phyloP scores from a whole-genome alignment of 2,329 filamentous ascomycete species.

The Talaromyces sp. region DNA sequence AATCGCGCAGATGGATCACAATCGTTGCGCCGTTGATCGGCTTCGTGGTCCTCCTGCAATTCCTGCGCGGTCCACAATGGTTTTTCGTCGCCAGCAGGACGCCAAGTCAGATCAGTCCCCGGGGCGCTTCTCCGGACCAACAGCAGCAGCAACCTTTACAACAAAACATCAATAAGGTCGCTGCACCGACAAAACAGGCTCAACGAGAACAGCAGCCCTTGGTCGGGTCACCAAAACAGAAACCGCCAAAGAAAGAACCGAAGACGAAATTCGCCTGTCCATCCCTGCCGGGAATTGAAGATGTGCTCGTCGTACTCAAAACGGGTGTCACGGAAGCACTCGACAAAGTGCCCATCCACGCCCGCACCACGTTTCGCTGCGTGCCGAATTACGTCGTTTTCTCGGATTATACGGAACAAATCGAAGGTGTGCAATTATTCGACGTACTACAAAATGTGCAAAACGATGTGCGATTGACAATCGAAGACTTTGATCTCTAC shows the following conservation, averaged over 20 bases:
- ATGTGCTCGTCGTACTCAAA: constrained; percentile 56
- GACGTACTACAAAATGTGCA: constrained; percentile 50
- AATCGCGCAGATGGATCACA: constrained; percentile 36
- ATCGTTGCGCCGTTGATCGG: constrained; percentile 56
- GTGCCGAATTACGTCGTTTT: constrained; percentile 56
- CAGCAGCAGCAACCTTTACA: constrained; percentile 32
- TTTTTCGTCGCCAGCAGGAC: constrained; percentile 3
- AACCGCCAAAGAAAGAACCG: not conserved
- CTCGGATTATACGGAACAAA: constrained; percentile 55
- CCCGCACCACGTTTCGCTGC: constrained; percentile 54
- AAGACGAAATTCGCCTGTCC: constrained; percentile 27
- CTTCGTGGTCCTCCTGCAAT: constrained; percentile 52
- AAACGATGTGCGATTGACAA: constrained; percentile 34
- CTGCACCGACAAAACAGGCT: not conserved
- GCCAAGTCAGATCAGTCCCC: constrained; percentile 2
- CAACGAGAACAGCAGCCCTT: constrained; percentile 11
- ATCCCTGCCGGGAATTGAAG: constrained; percentile 42
- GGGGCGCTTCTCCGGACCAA: constrained; percentile 48
- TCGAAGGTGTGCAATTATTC: constrained; percentile 50
- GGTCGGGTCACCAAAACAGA: not conserved
- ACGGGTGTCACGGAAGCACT: constrained; percentile 58
- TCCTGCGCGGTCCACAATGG: constrained; percentile 44
- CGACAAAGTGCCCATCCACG: constrained; percentile 55
- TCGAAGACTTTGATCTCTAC: constrained; percentile 53
- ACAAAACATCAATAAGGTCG: not conserved